Evolutionary conservation across 257 asterid species (phyloP).

Genomic region (Datura wrightii): DNA sequence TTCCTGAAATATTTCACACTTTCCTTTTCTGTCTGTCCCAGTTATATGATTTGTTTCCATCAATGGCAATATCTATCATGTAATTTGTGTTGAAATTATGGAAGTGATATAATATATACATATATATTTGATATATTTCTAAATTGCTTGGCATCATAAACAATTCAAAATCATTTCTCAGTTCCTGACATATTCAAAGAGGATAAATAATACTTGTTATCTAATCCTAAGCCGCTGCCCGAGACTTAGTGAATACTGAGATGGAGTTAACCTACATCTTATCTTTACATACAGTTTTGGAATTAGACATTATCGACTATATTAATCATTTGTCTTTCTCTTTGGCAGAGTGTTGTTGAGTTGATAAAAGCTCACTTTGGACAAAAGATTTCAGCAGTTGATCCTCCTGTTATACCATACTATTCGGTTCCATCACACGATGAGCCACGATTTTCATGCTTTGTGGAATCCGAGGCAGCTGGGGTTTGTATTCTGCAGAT

Average conservation of each 20-base stretch:
- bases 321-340: constrained; percentile 33
- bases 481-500: constrained; percentile 64
- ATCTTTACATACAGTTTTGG: constrained; percentile 1
- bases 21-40: not conserved
- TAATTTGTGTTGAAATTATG: not conserved
- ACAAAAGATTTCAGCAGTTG: constrained; percentile 59
- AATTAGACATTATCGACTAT: constrained; percentile 7
- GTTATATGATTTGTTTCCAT: constrained; percentile 7
- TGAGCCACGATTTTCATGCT: constrained; percentile 86
- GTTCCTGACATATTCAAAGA: constrained; percentile 1
- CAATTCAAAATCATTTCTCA: constrained; percentile 15
- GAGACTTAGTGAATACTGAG: constrained; percentile 1
- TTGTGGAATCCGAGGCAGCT: constrained; percentile 92
- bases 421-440: constrained; percentile 81
- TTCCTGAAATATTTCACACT: not conserved
- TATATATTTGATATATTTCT: not conserved
- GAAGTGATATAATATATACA: constrained; percentile 29
- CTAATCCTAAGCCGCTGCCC: constrained; percentile 17
- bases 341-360: constrained; percentile 75
- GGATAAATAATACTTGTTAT: not conserved
- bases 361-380: constrained; percentile 83
- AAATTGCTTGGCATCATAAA: not conserved
- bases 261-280: constrained; percentile 6
- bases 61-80: not conserved
- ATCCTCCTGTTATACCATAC: constrained; percentile 68